phyloP scores from a whole-genome alignment of 306 rosid species.

The Castanea mollissima region DNA sequence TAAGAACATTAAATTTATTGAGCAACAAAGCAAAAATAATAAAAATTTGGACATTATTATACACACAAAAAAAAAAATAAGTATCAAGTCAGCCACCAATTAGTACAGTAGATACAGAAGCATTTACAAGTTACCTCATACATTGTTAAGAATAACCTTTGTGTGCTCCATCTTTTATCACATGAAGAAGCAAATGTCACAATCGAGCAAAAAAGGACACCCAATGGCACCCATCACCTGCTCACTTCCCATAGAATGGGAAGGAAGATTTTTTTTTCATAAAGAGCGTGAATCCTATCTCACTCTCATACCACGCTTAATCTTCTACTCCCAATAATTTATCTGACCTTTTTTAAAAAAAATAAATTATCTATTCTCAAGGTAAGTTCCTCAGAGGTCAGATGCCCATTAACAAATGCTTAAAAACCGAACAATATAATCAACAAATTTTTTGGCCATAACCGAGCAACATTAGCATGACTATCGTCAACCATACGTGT shows the following conservation, averaged over 20 bases:
- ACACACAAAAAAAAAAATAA: constrained; percentile 2
- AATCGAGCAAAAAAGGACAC: constrained; percentile 84
- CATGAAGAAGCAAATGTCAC: constrained; percentile 93
- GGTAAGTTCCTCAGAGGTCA: constrained; percentile 26
- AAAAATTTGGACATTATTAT: constrained; percentile 11
- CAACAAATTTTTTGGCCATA: constrained; percentile 29
- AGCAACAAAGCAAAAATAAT: constrained; percentile 31
- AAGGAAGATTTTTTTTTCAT: constrained; percentile 44
- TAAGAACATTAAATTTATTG: constrained; percentile 32
- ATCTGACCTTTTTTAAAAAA: background rate
- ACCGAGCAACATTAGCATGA: constrained; percentile 29
- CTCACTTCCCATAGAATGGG: constrained; percentile 70
- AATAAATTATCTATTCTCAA: constrained; percentile 6
- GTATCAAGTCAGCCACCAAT: constrained; percentile 57
- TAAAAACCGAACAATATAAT: constrained; percentile 25
- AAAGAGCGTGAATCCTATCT: constrained; percentile 34
- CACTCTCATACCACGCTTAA: constrained; percentile 30
- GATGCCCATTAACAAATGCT: constrained; percentile 22
- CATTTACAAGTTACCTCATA: constrained; percentile 90
- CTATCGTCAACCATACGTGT: constrained; percentile 32
- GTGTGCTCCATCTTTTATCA: constrained; percentile 96
- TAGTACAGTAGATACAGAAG: constrained; percentile 52
- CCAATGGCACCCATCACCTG: constrained; percentile 88
- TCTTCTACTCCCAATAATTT: constrained; percentile 19
- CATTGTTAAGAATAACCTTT: constrained; percentile 87